These are phyloP conservation scores for Globisporangium nagaii DNA, from an alignment of 352 stramenopile species.

Conservation along the genomic window DNA sequence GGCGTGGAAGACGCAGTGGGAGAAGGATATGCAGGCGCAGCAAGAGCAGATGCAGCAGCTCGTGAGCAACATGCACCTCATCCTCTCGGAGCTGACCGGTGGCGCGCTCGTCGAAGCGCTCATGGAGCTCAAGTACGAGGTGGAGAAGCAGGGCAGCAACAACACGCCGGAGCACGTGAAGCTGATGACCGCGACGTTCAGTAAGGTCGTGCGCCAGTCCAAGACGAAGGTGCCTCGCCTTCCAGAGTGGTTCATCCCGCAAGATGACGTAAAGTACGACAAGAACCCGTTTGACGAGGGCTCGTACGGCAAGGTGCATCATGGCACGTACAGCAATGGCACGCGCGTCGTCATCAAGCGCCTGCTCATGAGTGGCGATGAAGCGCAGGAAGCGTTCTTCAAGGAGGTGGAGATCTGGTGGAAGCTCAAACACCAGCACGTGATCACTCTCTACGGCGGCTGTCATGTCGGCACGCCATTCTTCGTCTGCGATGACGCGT, in stretches of 20 bases:
- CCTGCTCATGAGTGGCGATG: background rate
- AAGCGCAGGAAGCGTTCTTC: slow-evolving; percentile 3
- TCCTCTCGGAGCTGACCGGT: slow-evolving; percentile 5
- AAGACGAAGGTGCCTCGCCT: slow-evolving; percentile 6
- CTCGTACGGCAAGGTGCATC: slow-evolving; percentile 5
- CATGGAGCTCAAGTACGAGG: slow-evolving; percentile 19
- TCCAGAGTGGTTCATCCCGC: slow-evolving; percentile 8
- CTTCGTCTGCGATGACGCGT: slow-evolving; percentile 35
- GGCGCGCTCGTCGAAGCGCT: slow-evolving; percentile 15
- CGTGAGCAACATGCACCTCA: slow-evolving; percentile 10
- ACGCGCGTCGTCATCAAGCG: slow-evolving; percentile 7
- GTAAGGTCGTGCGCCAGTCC: slow-evolving; percentile 6
- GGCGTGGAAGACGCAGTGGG: slow-evolving; percentile 8
- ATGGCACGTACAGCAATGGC: slow-evolving; percentile 5
- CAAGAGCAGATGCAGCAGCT: slow-evolving; percentile 9
- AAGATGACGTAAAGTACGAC: background rate
- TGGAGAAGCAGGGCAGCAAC: slow-evolving; percentile 3
- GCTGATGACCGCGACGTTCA: slow-evolving; percentile 11
- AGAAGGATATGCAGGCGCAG: slow-evolving; percentile 11
- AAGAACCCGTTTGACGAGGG: slow-evolving; percentile 3
- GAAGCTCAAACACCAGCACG: background rate
- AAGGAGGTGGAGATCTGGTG: slow-evolving; percentile 6
- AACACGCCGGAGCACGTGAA: slow-evolving; percentile 8
- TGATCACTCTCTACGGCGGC: slow-evolving; percentile 4
- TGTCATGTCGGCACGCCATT: slow-evolving; percentile 13